Evolutionary conservation across 495 filamentous ascomycete genomes (phyloP), one percentile per base, ranked within the genome.

Genomic region (Trichoderma reesei): DNA sequence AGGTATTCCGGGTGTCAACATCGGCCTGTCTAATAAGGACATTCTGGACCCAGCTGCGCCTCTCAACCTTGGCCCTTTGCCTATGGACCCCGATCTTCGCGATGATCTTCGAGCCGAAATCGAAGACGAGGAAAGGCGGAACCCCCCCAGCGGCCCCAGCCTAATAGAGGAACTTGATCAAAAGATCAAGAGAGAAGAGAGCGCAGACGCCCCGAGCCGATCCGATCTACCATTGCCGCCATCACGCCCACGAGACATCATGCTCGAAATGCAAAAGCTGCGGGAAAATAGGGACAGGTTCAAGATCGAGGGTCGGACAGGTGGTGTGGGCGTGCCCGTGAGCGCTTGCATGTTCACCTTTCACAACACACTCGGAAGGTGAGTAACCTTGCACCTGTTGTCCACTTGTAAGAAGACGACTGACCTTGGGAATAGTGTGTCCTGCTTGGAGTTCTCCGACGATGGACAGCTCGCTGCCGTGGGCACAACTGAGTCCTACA

Each of bases 271-370:
- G 65, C 90, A 92, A 70, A 90, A 92, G 75, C 88, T 97, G n/a
- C 90, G 89, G 64, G 94, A 98, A 71, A 89, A 92, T 68, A 86
- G 94, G 14, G 93, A 97, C 70, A 82, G 92, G 33, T 95, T 96
- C 72, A 84, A 82, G 61, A 90, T 98, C 60, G 86, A 90, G 63
- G 84, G 86, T 46, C 82, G 88, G 26, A 91, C 89, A 44, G 90
- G 90, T 44, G 91, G 91, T 36, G 80, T 90, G 60, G 90, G 90
- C 7, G 85, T 90, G 56, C 88, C 84, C 51, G 80, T 96, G 34
- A 94, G 90, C 69, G 86, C 94, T 11, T 90, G 86, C 80, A 96
- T 98, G 89, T 96, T 91, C 69, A 98, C 94, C 0, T 96, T 97
- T 69, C 95, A 98, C 77, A 98, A 98, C 72, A 96, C 90, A 7